Evolutionary conservation across 1,139 yeast genomes (phyloP).

Genomic region (Pichia sp.): DNA sequence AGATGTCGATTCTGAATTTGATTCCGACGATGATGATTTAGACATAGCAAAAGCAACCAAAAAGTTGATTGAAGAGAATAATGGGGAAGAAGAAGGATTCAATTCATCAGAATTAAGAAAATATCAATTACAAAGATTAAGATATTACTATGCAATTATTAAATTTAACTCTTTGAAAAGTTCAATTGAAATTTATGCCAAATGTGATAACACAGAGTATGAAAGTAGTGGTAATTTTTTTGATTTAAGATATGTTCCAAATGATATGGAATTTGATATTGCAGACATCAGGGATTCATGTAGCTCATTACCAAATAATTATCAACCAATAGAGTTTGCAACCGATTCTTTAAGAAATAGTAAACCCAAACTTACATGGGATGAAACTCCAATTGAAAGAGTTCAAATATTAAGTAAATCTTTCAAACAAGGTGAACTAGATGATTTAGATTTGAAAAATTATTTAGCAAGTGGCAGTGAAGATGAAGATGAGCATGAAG

Average conservation of each 20-base stretch:
- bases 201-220: constrained; percentile 91
- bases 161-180: constrained; percentile 70
- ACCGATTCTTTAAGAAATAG: constrained; percentile 94
- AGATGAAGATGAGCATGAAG: constrained; percentile 30
- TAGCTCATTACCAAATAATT: constrained; percentile 62
- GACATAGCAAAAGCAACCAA: constrained; percentile 48
- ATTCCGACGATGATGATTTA: constrained; percentile 41
- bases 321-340: constrained; percentile 79
- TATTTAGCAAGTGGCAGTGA: constrained; percentile 89
- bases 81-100: constrained; percentile 59
- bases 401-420: constrained; percentile 71
- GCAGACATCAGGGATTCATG: constrained; percentile 65
- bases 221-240: constrained; percentile 94
- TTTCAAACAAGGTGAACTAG: constrained; percentile 84
- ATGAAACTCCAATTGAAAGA: constrained; percentile 93
- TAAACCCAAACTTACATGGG: constrained; percentile 93
- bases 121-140: constrained; percentile 70
- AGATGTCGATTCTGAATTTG: constrained; percentile 36
- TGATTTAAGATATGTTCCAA: constrained; percentile 89
- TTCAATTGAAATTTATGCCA: constrained; percentile 69
- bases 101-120: constrained; percentile 54
- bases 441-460: constrained; percentile 94
- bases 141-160: constrained; percentile 93
- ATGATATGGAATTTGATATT: constrained; percentile 78
- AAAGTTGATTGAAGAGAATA: constrained; percentile 58